A percentile compares a stretch with the other conserved stretches of the same genome.
Conservation (phyloP, 768 basidiomycete genomes). For the Suillus lakei region DNA sequence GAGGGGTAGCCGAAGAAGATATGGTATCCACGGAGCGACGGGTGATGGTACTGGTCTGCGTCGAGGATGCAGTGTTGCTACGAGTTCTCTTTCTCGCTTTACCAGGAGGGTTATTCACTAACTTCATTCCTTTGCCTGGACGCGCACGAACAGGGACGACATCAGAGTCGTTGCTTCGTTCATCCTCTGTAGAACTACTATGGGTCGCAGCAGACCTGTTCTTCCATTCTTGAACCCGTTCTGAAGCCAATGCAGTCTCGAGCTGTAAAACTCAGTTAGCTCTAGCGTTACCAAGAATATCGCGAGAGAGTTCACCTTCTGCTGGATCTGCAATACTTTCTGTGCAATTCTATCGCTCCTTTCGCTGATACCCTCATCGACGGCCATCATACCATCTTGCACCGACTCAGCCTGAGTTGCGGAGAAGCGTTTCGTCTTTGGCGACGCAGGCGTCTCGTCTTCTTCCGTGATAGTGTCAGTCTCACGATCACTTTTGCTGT, state of each 20-base stretch:
- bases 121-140: constrained; percentile 40
- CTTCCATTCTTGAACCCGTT: constrained; percentile 45
- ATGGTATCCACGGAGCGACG: constrained; percentile 29
- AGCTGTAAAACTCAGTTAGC: constrained; percentile 51
- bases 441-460: constrained; percentile 47
- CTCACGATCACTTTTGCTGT: constrained; percentile 44
- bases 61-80: constrained; percentile 69
- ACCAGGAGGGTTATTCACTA: constrained; percentile 35
- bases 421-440: constrained; percentile 80
- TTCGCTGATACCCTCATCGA: constrained; percentile 83
- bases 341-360: constrained; percentile 88
- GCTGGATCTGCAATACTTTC: constrained; percentile 88
- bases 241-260: constrained; percentile 72
- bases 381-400: constrained; percentile 84
- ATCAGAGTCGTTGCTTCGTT: constrained; percentile 63
- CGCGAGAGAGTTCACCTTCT: constrained; percentile 68
- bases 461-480: constrained; percentile 65
- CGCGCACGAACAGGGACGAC: constrained; percentile 46
- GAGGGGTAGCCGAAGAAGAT: constrained; percentile 26
- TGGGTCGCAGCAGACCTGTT: constrained; percentile 31
- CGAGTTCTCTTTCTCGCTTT: constrained; percentile 51
- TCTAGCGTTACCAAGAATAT: neutral
- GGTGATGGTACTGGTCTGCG: constrained; percentile 45
- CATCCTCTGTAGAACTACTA: constrained; percentile 44
- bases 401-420: constrained; percentile 64